phyloP scores from a whole-genome alignment of 1,284 basidiomycete genomes.

The Cerrena zonata region DNA sequence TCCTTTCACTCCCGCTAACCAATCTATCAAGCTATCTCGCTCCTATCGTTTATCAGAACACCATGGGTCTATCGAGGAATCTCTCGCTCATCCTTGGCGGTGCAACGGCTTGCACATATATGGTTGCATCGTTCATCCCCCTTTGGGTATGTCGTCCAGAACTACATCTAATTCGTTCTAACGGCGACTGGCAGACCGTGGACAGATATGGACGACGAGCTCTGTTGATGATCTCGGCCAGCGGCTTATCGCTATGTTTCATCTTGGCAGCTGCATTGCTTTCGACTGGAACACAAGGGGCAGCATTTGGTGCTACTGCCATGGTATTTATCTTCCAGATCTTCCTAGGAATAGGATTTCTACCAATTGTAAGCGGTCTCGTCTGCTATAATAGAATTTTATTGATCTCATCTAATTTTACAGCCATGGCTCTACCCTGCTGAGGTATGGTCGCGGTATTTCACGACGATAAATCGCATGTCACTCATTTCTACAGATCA shows the following conservation, averaged over 20 bases:
- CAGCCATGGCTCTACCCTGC: conserved; percentile 41
- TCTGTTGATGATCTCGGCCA: conserved; percentile 36
- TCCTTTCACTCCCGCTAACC: neutral
- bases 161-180: neutral
- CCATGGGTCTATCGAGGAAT: conserved; percentile 38
- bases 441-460: conserved; percentile 23
- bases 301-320: conserved; percentile 33
- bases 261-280: conserved; percentile 30
- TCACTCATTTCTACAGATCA: conserved; percentile 24
- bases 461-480: neutral
- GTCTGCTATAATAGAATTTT: neutral
- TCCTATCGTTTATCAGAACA: conserved; percentile 39
- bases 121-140: conserved; percentile 41
- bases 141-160: conserved; percentile 29
- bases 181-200: conserved; percentile 28
- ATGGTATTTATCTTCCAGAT: conserved; percentile 42
- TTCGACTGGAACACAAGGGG: conserved; percentile 28
- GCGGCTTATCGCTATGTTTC: conserved; percentile 36
- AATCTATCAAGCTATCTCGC: conserved; percentile 29
- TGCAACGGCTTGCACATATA: conserved; percentile 36
- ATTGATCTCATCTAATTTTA: neutral
- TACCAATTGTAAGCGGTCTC: conserved; percentile 31
- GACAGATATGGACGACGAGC: conserved; percentile 36
- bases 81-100: conserved; percentile 38
- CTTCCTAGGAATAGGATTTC: conserved; percentile 35